Base-by-base conservation (phyloP, 257 asterid genomes). In the Forsythia viridissima region DNA sequence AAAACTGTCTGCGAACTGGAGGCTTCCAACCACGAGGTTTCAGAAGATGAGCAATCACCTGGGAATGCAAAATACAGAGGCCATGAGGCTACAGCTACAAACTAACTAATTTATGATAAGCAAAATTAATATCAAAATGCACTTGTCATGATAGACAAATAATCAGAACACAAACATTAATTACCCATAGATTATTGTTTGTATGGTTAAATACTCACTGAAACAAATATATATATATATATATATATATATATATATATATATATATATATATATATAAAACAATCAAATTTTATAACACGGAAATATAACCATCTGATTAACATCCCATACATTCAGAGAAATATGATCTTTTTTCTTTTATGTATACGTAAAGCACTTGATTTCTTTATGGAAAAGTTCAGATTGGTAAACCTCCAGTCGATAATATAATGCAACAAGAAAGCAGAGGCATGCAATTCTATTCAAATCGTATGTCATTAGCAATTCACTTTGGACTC, bases 1-100 rank as follows among this genome's bases (percentile, higher is more conserved):
- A 96, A 90, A 92, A 96, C 55, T 93, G 97, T 41, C 99, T 90
- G 30, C 88, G 89, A 78, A 96, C 98, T 72, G 99, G 99, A 68
- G 98, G 99, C 86, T 93, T 96, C 99, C 99, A 96, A 61, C 99
- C 99, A 80, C 98, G 97, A 85, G 99, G 99, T 81, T 91, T 93
- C 85, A 94, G 78, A 74, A 94, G 96, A 85, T 94, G 94, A 74
- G 93, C 92, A 77, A 94, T 88, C 84, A 93, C 97, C 99, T 94
- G 89, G 78, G 74, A 61, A 42, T 43, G 72, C 71, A 81, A 46
- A 36, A 68, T n/a, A 78, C 66, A 70, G 2, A 30, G 46, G 46
- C 52, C 24, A 16, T 55, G 72, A 81, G 66, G 41, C 77, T 48
- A 76, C 57, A 52, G 66, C 67, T 74, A 15, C 24, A 65, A 78